A percentile compares a stretch with the other conserved stretches of the same genome.
These are phyloP conservation scores for Aspergillus olivimuriae DNA, from an alignment of 495 filamentous ascomycete species.

Conservation along the genomic window DNA sequence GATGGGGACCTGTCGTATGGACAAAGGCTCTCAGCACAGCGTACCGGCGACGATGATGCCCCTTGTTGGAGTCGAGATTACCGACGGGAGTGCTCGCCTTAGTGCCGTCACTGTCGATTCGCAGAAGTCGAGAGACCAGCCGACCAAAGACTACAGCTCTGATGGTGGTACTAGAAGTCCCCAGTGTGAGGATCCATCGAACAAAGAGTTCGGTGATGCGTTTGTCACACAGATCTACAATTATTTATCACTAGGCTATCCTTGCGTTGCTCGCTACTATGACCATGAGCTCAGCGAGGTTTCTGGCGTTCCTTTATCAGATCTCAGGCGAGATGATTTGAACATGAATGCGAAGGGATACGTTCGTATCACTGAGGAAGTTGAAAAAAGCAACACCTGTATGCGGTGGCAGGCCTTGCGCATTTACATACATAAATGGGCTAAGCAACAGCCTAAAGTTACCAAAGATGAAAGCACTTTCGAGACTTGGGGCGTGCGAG, in stretches of 20 bases:
- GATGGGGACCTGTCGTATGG: constrained; percentile 52
- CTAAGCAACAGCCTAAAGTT: constrained; percentile 64
- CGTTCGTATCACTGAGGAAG: constrained; percentile 51
- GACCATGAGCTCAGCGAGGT: constrained; percentile 79
- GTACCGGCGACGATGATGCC: neutral
- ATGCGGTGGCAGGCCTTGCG: constrained; percentile 76
- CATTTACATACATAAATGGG: constrained; percentile 80
- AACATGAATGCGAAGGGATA: constrained; percentile 59
- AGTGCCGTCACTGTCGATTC: neutral
- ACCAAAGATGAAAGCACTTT: constrained; percentile 43
- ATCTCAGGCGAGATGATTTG: constrained; percentile 67
- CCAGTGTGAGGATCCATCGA: no score
- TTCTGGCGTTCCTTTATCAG: constrained; percentile 54
- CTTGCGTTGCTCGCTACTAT: constrained; percentile 70
- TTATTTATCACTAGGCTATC: constrained; percentile 88
- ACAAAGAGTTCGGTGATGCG: constrained; percentile 67
- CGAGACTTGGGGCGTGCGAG: constrained; percentile 64
- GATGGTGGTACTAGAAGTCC: no score
- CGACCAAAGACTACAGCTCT: no score
- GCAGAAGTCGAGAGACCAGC: neutral
- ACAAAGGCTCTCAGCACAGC: constrained; percentile 5
- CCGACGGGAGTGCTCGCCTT: no score
- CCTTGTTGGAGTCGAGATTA: no score
- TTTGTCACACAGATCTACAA: constrained; percentile 96
- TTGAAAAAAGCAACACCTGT: constrained; percentile 39